Conservation (phyloP, 2,329 filamentous ascomycete species). For the Ophioceras dolichostomum region DNA sequence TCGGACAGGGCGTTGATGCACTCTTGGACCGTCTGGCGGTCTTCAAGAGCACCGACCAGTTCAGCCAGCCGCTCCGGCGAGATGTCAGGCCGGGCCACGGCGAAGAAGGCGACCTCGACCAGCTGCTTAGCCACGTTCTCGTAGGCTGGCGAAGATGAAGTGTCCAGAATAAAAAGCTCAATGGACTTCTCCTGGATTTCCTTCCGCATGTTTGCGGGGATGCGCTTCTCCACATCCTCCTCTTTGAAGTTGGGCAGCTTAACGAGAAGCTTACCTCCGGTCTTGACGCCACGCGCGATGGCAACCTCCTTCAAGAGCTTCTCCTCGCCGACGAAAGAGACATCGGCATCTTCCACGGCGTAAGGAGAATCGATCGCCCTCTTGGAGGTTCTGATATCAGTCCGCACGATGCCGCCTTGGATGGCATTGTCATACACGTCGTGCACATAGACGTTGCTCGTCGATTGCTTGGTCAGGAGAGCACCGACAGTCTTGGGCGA, state of each 20-base stretch:
- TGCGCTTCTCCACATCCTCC: slow-evolving; percentile 79
- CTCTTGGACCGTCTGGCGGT: slow-evolving; percentile 36
- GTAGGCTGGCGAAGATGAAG: slow-evolving; percentile 54
- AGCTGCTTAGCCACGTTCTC: slow-evolving; percentile 54
- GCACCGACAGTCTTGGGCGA: slow-evolving; percentile 50
- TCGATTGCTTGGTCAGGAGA: slow-evolving; percentile 60
- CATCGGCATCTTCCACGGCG: slow-evolving; percentile 64
- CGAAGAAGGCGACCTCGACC: slow-evolving; percentile 72
- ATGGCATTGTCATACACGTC: slow-evolving; percentile 52
- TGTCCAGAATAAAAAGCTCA: slow-evolving; percentile 64
- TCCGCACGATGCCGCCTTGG: slow-evolving; percentile 68
- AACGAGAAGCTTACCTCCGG: slow-evolving; percentile 60
- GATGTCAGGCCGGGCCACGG: slow-evolving; percentile 56
- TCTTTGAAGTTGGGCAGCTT: slow-evolving; percentile 71
- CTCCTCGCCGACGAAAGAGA: slow-evolving; percentile 66
- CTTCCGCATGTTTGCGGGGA: slow-evolving; percentile 60
- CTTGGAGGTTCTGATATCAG: slow-evolving; percentile 73
- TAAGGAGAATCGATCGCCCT: slow-evolving; percentile 80
- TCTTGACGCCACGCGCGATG: slow-evolving; percentile 56
- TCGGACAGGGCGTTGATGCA: slow-evolving; percentile 56
- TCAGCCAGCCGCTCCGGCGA: slow-evolving; percentile 53
- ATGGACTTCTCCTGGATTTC: slow-evolving; percentile 57
- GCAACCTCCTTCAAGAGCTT: slow-evolving; percentile 71
- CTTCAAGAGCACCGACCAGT: slow-evolving; percentile 44
- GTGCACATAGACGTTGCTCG: slow-evolving; percentile 47